These are phyloP conservation scores for Aspergillus ellipticus DNA, from an alignment of 495 filamentous ascomycete species.

Conservation along the genomic window DNA sequence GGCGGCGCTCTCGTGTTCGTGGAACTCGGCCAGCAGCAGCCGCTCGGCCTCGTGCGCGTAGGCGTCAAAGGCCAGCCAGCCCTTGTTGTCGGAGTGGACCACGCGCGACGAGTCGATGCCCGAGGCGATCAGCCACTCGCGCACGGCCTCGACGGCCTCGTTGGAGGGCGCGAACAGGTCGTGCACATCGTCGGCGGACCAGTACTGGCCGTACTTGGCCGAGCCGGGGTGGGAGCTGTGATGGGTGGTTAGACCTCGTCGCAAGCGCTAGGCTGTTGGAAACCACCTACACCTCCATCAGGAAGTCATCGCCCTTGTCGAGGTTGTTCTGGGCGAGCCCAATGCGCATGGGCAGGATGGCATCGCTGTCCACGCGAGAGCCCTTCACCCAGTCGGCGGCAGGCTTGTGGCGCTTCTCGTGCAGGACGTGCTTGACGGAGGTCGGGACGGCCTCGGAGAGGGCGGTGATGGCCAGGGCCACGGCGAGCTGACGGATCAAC, in stretches of 20 bases:
- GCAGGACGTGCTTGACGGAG: constrained; percentile 36
- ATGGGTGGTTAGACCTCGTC: no score
- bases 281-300: constrained; percentile 51
- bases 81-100: constrained; percentile 45
- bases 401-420: constrained; percentile 31
- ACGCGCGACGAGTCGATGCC: constrained; percentile 48
- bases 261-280: no score
- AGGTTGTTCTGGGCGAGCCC: constrained; percentile 52
- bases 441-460: constrained; percentile 23
- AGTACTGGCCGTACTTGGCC: constrained; percentile 51
- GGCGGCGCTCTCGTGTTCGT: constrained; percentile 48
- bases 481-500: background rate
- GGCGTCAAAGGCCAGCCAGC: constrained; percentile 57
- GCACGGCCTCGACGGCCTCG: constrained; percentile 41
- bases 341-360: constrained; percentile 51
- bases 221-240: constrained; percentile 38
- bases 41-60: constrained; percentile 52
- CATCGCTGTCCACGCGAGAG: constrained; percentile 25
- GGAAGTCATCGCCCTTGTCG: constrained; percentile 46
- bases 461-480: constrained; percentile 25
- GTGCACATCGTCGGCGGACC: constrained; percentile 51
- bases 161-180: constrained; percentile 48
- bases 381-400: constrained; percentile 32
- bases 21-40: constrained; percentile 56
- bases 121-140: constrained; percentile 40